These are phyloP conservation scores for Hyphopichia buzzinii DNA, from an alignment of 1,139 yeast species.

Conservation along the genomic window DNA sequence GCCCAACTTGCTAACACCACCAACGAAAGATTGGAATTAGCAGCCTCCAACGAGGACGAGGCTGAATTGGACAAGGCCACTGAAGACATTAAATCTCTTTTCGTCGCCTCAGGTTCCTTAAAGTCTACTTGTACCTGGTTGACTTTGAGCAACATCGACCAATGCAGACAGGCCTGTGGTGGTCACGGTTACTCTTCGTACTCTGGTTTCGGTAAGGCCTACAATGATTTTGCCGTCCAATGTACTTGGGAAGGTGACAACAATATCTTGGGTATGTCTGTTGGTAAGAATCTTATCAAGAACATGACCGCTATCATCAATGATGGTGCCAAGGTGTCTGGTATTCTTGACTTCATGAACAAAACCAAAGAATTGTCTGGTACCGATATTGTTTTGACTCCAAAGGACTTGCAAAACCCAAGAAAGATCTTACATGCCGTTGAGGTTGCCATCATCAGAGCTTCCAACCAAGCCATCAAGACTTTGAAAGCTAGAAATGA, in stretches of 20 bases:
- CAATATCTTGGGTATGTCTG: conserved; percentile 77
- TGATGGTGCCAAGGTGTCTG: conserved; percentile 33
- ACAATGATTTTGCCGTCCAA: conserved; percentile 91
- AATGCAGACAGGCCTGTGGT: conserved; percentile 94
- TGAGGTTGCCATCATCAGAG: conserved; percentile 47
- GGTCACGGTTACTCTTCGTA: conserved; percentile 94
- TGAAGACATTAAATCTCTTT: conserved; percentile 68
- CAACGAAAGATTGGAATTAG: conserved; percentile 54
- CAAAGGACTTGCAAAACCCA: conserved; percentile 33
- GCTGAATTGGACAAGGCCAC: conserved; percentile 49
- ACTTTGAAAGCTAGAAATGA: conserved; percentile 41
- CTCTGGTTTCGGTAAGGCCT: conserved; percentile 86
- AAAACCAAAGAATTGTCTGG: conserved; percentile 23
- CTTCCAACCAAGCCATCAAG: conserved; percentile 46
- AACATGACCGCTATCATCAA: conserved; percentile 37
- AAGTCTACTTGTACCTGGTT: conserved; percentile 92
- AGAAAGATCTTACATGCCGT: conserved; percentile 28
- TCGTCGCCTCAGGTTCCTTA: conserved; percentile 83
- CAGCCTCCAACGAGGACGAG: conserved; percentile 44
- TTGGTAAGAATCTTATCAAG: conserved; percentile 75
- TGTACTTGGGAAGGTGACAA: conserved; percentile 99
- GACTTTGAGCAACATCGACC: conserved; percentile 74
- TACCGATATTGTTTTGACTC: conserved; percentile 32
- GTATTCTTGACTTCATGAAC: conserved; percentile 47
- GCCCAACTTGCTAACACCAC: conserved; percentile 52